Evolutionary conservation across 345 rosid genomes (phyloP).

Genomic region (Bruguiera sexangula): DNA sequence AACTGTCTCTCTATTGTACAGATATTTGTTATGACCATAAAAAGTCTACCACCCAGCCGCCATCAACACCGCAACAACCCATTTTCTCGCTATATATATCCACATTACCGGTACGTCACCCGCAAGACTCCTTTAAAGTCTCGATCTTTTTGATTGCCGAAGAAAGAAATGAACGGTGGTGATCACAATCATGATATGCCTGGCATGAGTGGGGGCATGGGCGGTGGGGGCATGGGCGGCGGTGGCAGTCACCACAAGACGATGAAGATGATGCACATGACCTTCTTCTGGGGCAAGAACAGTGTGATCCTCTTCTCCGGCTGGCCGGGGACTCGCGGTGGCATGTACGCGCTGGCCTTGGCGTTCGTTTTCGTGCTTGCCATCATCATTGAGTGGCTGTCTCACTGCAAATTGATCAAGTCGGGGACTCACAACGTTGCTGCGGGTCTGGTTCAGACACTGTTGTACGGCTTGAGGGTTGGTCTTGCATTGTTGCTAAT

Average conservation of each 20-base stretch:
- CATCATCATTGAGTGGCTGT: conserved; percentile 50
- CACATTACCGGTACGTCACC: too few species aligned
- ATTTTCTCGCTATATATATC: too few species aligned
- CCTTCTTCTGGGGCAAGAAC: conserved; percentile 70
- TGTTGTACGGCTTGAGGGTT: too few species aligned
- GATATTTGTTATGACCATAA: too few species aligned
- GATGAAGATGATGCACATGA: conserved; percentile 56
- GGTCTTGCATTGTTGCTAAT: too few species aligned
- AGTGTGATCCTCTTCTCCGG: conserved; percentile 59
- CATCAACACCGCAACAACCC: too few species aligned
- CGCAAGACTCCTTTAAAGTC: background rate
- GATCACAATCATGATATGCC: conserved; percentile 33
- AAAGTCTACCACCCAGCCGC: too few species aligned
- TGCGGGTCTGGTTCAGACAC: too few species aligned
- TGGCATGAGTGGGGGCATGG: conserved; percentile 24
- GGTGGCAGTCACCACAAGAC: conserved; percentile 17
- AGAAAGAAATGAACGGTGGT: background rate
- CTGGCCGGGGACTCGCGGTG: conserved; percentile 57
- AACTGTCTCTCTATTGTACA: too few species aligned
- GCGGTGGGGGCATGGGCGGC: background rate
- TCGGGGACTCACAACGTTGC: too few species aligned
- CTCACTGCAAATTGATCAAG: conserved; percentile 26
- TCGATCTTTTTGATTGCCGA: background rate
- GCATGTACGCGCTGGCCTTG: conserved; percentile 55
- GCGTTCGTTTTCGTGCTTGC: conserved; percentile 43